Evolutionary conservation across 2,329 filamentous ascomycete genomes (phyloP).

Genomic region (Fonsecaea pedrosoi): DNA sequence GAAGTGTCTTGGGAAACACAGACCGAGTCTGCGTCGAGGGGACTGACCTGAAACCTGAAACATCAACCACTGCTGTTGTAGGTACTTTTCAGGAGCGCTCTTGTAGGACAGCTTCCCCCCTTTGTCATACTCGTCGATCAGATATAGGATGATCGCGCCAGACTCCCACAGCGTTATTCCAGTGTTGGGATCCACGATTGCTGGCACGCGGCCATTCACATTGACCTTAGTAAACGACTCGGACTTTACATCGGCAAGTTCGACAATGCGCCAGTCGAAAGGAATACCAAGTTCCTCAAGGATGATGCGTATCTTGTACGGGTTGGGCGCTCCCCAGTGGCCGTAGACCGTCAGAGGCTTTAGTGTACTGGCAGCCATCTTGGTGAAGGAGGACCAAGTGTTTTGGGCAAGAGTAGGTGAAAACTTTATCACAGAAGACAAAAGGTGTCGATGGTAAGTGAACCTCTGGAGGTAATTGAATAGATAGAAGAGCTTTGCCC

Average conservation of each 20-base stretch:
- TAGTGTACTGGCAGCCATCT: background rate
- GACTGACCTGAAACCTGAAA: constrained; percentile 48
- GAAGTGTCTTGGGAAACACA: constrained; percentile 37
- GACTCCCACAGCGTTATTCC: constrained; percentile 47
- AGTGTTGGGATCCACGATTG: constrained; percentile 48
- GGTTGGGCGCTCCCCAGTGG: constrained; percentile 11
- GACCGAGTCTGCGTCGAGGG: background rate
- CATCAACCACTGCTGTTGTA: constrained; percentile 53
- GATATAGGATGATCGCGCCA: constrained; percentile 53
- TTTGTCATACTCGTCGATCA: constrained; percentile 55
- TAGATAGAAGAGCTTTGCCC: background rate
- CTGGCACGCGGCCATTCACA: constrained; percentile 43
- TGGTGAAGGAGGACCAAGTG: background rate
- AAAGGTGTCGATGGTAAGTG: background rate
- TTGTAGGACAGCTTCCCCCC: constrained; percentile 47
- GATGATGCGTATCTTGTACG: constrained; percentile 42
- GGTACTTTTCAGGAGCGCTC: constrained; percentile 46
- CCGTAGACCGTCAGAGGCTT: constrained; percentile 14
- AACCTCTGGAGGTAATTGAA: background rate
- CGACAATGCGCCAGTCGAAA: constrained; percentile 39
- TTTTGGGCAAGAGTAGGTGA: background rate
- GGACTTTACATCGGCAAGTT: constrained; percentile 39
- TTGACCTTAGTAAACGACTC: constrained; percentile 16
- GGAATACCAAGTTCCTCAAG: constrained; percentile 45
- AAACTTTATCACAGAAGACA: background rate